phyloP scores from a whole-genome alignment of 2,329 filamentous ascomycete species.

The Penicillium sp. region DNA sequence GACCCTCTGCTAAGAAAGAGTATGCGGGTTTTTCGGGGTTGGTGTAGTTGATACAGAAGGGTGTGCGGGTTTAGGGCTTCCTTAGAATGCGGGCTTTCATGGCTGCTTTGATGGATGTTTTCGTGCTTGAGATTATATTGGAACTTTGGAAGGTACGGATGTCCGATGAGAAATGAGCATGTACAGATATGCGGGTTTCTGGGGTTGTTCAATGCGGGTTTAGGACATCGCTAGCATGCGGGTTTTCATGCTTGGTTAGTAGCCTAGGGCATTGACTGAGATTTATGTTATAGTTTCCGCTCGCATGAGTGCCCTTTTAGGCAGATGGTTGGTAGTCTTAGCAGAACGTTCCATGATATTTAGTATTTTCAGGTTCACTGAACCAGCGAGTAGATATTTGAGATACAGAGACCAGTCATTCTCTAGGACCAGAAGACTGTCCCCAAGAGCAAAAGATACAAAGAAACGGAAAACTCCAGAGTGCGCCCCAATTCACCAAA shows the following conservation, averaged over 20 bases:
- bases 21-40: not conserved
- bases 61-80: too few species aligned
- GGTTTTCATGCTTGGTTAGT: not conserved
- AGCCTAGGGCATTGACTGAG: not conserved
- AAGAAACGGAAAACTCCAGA: conserved; percentile 12
- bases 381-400: conserved; percentile 2
- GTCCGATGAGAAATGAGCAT: too few species aligned
- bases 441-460: conserved; percentile 10
- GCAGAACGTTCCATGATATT: conserved; percentile 1
- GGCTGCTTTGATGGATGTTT: too few species aligned
- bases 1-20: not conserved
- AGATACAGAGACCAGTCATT: not conserved
- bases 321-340: not conserved
- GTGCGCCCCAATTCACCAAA: conserved; percentile 12
- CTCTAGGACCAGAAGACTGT: not conserved
- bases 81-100: not conserved
- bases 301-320: not conserved
- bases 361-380: conserved; percentile 1
- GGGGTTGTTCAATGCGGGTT: too few species aligned
- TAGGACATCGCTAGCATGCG: too few species aligned
- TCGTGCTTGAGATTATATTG: too few species aligned
- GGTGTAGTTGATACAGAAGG: too few species aligned
- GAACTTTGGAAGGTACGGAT: too few species aligned
- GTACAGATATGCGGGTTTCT: too few species aligned
- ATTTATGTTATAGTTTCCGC: not conserved